phyloP scores from a whole-genome alignment of 75 land plant genomes.

The Adiantum capillusveneris region DNA sequence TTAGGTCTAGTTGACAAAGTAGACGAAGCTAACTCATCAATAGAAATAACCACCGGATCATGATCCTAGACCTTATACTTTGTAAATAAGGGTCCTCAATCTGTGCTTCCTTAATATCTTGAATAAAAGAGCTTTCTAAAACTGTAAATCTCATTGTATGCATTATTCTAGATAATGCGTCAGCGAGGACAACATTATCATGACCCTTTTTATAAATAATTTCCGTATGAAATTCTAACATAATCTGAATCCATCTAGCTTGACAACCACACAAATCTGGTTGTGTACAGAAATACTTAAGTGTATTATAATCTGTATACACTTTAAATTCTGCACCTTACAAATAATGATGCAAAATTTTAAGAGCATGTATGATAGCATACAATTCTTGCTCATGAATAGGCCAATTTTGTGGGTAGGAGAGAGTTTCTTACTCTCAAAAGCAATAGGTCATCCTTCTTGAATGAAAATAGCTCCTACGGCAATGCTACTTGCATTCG shows the following conservation, averaged over 20 bases:
- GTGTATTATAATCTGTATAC: not conserved
- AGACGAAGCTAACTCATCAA: no score
- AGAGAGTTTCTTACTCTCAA: not conserved
- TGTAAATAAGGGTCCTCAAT: no score
- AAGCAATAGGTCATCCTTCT: not conserved
- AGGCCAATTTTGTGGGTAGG: constrained; percentile 4
- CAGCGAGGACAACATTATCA: not conserved
- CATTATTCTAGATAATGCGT: no score
- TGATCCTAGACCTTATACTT: no score
- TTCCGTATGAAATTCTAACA: not conserved
- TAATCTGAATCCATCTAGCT: not conserved
- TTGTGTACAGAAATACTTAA: not conserved
- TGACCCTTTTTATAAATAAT: not conserved
- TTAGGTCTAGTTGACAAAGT: no score
- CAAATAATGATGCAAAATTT: constrained; percentile 15
- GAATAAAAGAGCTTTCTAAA: no score
- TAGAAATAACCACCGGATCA: no score
- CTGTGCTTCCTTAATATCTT: no score
- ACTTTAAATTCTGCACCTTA: constrained; percentile 8
- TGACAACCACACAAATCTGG: not conserved
- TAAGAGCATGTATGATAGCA: constrained; percentile 9
- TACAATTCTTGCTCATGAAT: constrained; percentile 5
- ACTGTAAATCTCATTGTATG: no score
- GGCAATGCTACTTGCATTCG: not conserved
- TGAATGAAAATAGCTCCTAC: not conserved